Base-by-base conservation (phyloP, 495 filamentous ascomycete species). In the Aspergillus mulundensis region DNA sequence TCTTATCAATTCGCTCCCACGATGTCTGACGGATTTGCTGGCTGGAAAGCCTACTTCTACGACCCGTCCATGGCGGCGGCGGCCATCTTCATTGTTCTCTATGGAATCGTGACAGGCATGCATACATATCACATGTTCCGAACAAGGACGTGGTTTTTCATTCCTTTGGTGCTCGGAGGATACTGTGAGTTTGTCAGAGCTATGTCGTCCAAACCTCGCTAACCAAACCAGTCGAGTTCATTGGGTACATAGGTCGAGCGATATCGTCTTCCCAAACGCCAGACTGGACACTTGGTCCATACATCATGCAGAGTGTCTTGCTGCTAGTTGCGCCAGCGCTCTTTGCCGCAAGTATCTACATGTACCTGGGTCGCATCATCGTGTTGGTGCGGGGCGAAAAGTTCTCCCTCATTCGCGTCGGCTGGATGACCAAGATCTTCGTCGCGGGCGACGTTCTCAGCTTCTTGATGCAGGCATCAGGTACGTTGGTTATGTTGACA, bases 291-390 rank as follows among this genome's bases (percentile, higher is more conserved):
- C 56, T 66, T 1, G 63, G 62, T 1, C 73, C 76, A 0, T 84
- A 79, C 56, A 62, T 78, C 24, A 70, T 73, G 50, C 78, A 82
- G 61, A 70, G 68, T 16, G 55, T 74, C 6, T 62, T 80, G 16
- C 66, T 81, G 7, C 69, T 82, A 1, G 53, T 82, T 7, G 76
- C 77, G 0, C 80, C 78, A 7, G 73, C 75, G 0, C 61, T 81
- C 8, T 80, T 74, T 58, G 79, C 81, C 6, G 81, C 81, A 0
- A 78, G 76, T 0, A 78, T 84, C 28, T 84, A 83, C 64, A 84
- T 82, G 79, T 66, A 73, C 21, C 70, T 83, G 10, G 81, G 73
- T 0, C 72, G 81, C 1, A 56, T 83, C 7, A 77, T 83, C 34
- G 23, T 57, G 5, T 61, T 74, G 4, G 59, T 79, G 14, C 58